phyloP scores from a whole-genome alignment of 225 moss, liverwort and hornwort species.

The Antitrichia curtipendula region DNA sequence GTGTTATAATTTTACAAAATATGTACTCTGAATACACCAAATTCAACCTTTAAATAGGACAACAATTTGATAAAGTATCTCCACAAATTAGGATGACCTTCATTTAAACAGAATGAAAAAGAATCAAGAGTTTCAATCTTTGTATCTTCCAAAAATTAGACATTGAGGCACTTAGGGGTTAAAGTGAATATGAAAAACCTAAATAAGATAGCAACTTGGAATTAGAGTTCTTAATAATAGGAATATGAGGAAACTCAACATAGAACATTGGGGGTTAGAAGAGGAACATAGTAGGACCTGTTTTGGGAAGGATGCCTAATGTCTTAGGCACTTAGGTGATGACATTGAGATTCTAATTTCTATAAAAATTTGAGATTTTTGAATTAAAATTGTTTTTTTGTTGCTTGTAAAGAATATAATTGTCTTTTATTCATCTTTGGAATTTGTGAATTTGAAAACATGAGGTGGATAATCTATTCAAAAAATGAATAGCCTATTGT shows the following conservation, averaged over 20 bases:
- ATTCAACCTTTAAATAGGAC: no score
- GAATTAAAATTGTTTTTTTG: neutral
- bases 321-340: neutral
- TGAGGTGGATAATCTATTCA: neutral
- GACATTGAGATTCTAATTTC: neutral
- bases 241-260: rapidly evolving
- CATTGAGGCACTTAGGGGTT: no score
- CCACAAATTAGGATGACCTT: no score
- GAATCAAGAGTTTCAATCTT: no score
- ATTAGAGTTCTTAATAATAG: neutral
- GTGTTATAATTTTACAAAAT: no score
- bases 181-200: neutral
- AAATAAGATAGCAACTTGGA: rapidly evolving
- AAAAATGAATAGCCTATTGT: neutral
- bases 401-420: neutral
- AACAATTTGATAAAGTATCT: no score
- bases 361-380: no score
- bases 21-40: no score
- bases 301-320: neutral
- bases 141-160: no score
- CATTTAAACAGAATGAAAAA: no score
- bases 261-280: neutral
- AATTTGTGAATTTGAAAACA: neutral
- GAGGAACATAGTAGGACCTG: neutral
- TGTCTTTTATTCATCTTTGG: neutral